A percentile compares a stretch with the other conserved stretches of the same genome.
These are phyloP conservation scores for Persicaria tinctoria DNA, from an alignment of 148 eudicot species.

Conservation along the genomic window DNA sequence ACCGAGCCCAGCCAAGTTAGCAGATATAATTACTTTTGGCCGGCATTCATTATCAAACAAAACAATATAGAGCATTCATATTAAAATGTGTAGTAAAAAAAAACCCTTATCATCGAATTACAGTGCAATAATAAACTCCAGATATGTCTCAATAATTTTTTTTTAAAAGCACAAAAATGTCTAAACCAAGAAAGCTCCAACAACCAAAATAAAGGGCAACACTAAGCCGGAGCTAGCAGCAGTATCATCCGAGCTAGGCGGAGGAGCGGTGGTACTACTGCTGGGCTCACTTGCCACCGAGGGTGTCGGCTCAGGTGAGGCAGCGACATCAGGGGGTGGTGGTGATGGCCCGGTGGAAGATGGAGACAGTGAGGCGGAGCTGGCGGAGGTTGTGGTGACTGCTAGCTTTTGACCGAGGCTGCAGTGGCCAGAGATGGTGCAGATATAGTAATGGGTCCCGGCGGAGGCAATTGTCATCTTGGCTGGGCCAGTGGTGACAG, in stretches of 20 bases:
- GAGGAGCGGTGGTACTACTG: conserved; percentile 3
- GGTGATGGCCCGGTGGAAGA: neutral
- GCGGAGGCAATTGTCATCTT: neutral
- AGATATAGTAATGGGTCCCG: conserved; percentile 9
- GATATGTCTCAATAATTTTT: too few relatives aligned
- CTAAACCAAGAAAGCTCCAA: neutral
- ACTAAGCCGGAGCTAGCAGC: neutral
- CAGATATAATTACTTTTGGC: too few relatives aligned
- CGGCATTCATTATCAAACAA: too few relatives aligned
- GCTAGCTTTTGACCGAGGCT: neutral
- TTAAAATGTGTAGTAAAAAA: too few relatives aligned
- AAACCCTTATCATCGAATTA: too few relatives aligned
- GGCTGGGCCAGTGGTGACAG: neutral
- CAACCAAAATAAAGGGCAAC: neutral
- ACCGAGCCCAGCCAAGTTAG: too few relatives aligned
- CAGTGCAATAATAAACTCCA: too few relatives aligned
- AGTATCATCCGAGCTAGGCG: neutral
- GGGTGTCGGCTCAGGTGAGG: too few relatives aligned
- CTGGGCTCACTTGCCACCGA: neutral
- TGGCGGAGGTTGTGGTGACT: conserved; percentile 2
- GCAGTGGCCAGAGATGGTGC: conserved; percentile 5
- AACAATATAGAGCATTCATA: too few relatives aligned
- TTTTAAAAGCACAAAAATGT: neutral
- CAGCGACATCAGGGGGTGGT: neutral
- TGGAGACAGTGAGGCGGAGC: neutral